phyloP scores from a whole-genome alignment of 179 eudicot species.

The Carnegiea gigantea region DNA sequence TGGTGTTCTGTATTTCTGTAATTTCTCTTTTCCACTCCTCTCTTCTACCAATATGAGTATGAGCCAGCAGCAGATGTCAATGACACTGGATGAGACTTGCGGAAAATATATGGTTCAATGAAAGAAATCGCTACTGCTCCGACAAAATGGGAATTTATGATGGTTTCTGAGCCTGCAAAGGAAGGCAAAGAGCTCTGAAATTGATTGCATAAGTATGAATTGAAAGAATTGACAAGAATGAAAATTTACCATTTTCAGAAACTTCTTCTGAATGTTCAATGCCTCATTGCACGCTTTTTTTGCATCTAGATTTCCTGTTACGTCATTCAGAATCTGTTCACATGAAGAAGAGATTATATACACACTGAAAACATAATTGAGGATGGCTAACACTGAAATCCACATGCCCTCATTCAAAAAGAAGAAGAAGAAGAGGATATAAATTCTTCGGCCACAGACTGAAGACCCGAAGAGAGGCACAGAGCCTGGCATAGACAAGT shows the following conservation, averaged over 20 bases:
- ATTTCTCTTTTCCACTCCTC: not conserved
- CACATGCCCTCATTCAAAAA: not conserved
- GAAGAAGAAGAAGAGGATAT: not conserved
- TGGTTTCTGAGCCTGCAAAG: constrained; percentile 32
- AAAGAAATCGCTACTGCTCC: not conserved
- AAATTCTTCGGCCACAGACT: not conserved
- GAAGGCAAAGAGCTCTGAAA: not conserved
- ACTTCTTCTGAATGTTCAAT: constrained; percentile 44
- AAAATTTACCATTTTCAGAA: constrained; percentile 36
- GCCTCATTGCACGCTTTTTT: constrained; percentile 49
- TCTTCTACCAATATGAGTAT: not conserved
- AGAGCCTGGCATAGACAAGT: not conserved
- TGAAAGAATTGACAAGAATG: not conserved
- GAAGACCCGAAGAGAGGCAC: not conserved
- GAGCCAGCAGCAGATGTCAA: not conserved
- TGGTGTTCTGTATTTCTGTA: not conserved
- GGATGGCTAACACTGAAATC: not conserved
- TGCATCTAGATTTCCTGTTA: constrained; percentile 46
- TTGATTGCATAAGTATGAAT: not conserved
- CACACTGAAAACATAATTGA: not conserved
- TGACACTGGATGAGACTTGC: not conserved
- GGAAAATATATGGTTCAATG: constrained; percentile 1
- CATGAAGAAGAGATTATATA: not conserved
- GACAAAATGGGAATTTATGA: constrained; percentile 11
- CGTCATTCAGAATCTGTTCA: constrained; percentile 44